Base-by-base conservation (phyloP, 805 yeast genomes). In the Wickerhamiella brachini region DNA sequence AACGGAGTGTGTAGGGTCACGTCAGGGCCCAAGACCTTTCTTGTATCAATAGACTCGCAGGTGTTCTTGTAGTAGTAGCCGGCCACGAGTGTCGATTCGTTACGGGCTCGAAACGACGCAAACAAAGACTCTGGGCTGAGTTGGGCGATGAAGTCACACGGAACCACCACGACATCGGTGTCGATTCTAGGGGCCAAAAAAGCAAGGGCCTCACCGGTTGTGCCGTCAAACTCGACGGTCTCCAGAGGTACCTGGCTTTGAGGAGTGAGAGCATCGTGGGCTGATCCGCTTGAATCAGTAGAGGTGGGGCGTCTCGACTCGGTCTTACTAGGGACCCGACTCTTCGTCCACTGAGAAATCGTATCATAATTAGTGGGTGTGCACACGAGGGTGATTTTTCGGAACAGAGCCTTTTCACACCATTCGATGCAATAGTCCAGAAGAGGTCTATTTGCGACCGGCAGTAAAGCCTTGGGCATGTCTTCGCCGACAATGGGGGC, bases 141-240 rank as follows among this genome's bases (percentile, higher is more conserved):
- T 63, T 89, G 90, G 1, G 97, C 88, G 50, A 94, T 73, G 63
- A 93, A 85, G 65, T 94, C 98, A 69, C 97, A 90, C 7, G 97
- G 97, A 51, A 93, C 68, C 31, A 93, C 66, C n/a, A 88, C 85
- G 61, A 87, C 81, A 62, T 81, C 81, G 34, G 72, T 61, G 49
- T 57, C 58, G 48, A 57, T 53, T 41, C 47, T 53, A 22, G 56
- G 34, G 12, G 47, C 49, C 44, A 60, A 44, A 12, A 45, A 37
- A 18, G 52, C 49, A 29, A 60, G 47, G 8, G 56, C 51, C 47
- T 53, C 54, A n/a, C 61, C 62, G 10, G 49, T 45, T 17, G 53
- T 49, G n/a, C 47, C 51, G 12, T 46, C 44, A 17, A 45, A 45
- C 38, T 45, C 23, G 13, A n/a, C 37, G 24, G 24, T 23, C 10